phyloP scores from a whole-genome alignment of 2,329 filamentous ascomycete species.

The Exserohilum rostratum region DNA sequence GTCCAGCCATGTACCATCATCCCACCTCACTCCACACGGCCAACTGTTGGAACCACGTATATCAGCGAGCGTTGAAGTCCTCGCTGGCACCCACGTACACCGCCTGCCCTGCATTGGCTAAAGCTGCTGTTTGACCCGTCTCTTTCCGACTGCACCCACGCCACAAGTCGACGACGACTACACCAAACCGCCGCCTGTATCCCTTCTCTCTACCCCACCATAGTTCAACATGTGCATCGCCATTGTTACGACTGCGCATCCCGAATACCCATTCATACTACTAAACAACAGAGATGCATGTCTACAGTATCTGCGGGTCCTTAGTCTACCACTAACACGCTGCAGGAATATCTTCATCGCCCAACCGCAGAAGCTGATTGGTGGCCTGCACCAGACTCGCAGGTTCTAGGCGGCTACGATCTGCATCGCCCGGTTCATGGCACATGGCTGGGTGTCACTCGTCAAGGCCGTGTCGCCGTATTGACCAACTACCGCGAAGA shows the following conservation, averaged over 20 bases:
- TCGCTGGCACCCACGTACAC: conserved; percentile 34
- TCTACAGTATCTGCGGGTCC: neutral
- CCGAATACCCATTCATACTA: conserved; percentile 57
- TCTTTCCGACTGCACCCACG: conserved; percentile 16
- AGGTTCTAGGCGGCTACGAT: conserved; percentile 67
- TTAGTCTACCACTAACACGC: conserved; percentile 7
- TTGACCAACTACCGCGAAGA: conserved; percentile 70
- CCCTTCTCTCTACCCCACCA: neutral
- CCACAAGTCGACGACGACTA: conserved; percentile 4
- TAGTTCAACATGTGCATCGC: conserved; percentile 54
- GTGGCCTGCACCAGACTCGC: conserved; percentile 62
- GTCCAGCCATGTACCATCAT: conserved; percentile 28
- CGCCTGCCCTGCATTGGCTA: conserved; percentile 25
- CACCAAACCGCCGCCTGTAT: neutral
- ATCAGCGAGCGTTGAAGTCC: conserved; percentile 26
- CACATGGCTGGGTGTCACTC: conserved; percentile 69
- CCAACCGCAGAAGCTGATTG: conserved; percentile 65
- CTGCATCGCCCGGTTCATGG: conserved; percentile 64
- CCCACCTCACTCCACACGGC: conserved; percentile 39
- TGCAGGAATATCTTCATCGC: conserved; percentile 65
- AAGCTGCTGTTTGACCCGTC: conserved; percentile 14
- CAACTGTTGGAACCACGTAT: conserved; percentile 37
- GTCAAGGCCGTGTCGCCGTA: conserved; percentile 65
- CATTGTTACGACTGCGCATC: conserved; percentile 56
- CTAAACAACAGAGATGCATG: conserved; percentile 58